Base-by-base conservation (phyloP, 305 asterid species). In the Plantago coronopus region DNA sequence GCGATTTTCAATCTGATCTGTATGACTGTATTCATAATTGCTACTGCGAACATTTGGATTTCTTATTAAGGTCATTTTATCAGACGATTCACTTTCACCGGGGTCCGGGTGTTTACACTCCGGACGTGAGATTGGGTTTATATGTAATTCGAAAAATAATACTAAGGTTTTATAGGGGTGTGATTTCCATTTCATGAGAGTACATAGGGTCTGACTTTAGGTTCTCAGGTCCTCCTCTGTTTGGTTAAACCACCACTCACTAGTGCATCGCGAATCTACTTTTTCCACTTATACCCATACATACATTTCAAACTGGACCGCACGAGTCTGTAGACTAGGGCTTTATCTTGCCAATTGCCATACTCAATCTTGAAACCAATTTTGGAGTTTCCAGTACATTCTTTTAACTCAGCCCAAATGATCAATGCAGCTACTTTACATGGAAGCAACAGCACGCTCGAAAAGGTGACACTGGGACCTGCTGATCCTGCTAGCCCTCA, bases 391-490 rank as follows among this genome's bases (percentile, higher is more conserved):
- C 34, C 19, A 40, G 57, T 45, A 47, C 56, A 63, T 65, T 51
- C 74, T 54, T n/a, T 47, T 42, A 47, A 63, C 38, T 59, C 53
- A 48, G 73, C 27, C 44, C 71, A 59, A 50, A 53, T 66, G 56
- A 67, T 68, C 65, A 55, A 42, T 70, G 84, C 94, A 89, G 88
- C 72, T 57, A 55, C 82, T 58, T 69, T 74, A 68, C 79, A 69
- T 40, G 95, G 80, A 64, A 71, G 67, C 31, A 59, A 2, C 20
- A 62, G 80, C 89, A 77, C 73, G 88, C 95, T 81, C 44, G 98
- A 91, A 76, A 91, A 88, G 83, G 65, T 74, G 76, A 62, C 72
- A 22, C 31, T 69, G 79, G 89, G 86, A 64, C 19, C 89, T 75
- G 54, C 70, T 15, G 84, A 86, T 46, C 81, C 75, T 48, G n/a